phyloP scores from a whole-genome alignment of 2,329 filamentous ascomycete genomes.

The Monilinia vaccinii-corymbosi region DNA sequence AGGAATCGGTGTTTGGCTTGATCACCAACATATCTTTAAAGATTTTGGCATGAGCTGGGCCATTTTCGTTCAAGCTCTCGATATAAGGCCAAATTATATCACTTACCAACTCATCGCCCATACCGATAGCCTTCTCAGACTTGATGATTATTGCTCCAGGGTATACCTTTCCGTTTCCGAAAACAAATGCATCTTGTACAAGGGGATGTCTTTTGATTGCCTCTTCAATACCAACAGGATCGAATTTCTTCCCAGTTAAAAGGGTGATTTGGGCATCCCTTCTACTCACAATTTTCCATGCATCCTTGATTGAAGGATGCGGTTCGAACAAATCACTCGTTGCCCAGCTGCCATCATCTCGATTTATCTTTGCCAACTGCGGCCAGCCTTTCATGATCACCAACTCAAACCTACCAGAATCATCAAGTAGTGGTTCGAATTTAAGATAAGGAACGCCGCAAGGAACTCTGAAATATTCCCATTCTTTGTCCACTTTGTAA shows the following conservation, averaged over 20 bases:
- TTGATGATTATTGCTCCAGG: slow-evolving; percentile 49
- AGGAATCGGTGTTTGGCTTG: not conserved
- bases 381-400: slow-evolving; percentile 49
- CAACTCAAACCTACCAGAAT: slow-evolving; percentile 39
- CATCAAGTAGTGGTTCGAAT: slow-evolving; percentile 39
- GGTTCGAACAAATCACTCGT: slow-evolving; percentile 54
- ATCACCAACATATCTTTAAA: slow-evolving; percentile 4
- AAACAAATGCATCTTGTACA: slow-evolving; percentile 48
- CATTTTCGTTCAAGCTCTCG: not conserved
- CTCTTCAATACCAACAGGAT: slow-evolving; percentile 43
- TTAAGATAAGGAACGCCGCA: slow-evolving; percentile 29
- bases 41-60: not conserved
- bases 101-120: not conserved
- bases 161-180: slow-evolving; percentile 48
- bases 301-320: slow-evolving; percentile 41
- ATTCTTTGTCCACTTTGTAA: slow-evolving; percentile 39
- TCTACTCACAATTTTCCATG: slow-evolving; percentile 55
- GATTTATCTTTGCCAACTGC: slow-evolving; percentile 48
- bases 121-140: slow-evolving; percentile 29
- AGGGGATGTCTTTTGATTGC: slow-evolving; percentile 37
- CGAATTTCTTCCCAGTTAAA: slow-evolving; percentile 46
- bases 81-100: slow-evolving; percentile 3
- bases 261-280: slow-evolving; percentile 54
- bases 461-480: slow-evolving; percentile 47
- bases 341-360: slow-evolving; percentile 45